These are phyloP conservation scores for Daldinia concentrica DNA, from an alignment of 495 filamentous ascomycete species.

Conservation along the genomic window DNA sequence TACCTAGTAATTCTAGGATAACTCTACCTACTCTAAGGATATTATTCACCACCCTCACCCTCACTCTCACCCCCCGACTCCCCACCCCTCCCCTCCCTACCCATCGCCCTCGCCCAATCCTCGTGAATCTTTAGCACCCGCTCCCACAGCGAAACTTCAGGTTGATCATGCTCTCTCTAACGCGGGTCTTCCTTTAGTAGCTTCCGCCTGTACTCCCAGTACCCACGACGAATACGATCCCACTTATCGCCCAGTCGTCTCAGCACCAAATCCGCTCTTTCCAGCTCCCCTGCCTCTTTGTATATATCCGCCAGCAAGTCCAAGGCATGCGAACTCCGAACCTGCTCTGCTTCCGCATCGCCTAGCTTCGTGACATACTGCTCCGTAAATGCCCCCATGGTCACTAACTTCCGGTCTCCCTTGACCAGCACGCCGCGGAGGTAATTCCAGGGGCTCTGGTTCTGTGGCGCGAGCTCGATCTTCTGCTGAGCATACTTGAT, in stretches of 20 bases:
- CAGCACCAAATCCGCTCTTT: constrained; percentile 70
- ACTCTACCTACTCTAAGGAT: background rate
- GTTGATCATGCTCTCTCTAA: background rate
- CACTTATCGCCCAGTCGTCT: constrained; percentile 81
- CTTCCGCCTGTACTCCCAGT: constrained; percentile 84
- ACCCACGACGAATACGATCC: constrained; percentile 89
- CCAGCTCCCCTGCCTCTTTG: constrained; percentile 65
- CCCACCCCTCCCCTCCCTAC: background rate
- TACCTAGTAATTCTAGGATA: background rate
- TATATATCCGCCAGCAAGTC: constrained; percentile 88
- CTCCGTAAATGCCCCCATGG: constrained; percentile 70
- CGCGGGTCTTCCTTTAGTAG: constrained; percentile 35
- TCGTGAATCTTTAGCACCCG: background rate
- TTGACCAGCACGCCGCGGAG: constrained; percentile 78
- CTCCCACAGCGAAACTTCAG: background rate
- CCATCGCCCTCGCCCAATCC: background rate
- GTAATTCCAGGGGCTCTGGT: constrained; percentile 93
- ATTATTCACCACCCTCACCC: no score
- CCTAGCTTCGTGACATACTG: constrained; percentile 68
- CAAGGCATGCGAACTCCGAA: constrained; percentile 85
- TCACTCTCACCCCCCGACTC: background rate
- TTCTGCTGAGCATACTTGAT: constrained; percentile 73
- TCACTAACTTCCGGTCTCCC: constrained; percentile 63
- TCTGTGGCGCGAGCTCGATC: constrained; percentile 85
- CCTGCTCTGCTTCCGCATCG: constrained; percentile 58